Conservation (phyloP, 495 filamentous ascomycete species). For the Annulohypoxylon maeteangense region DNA sequence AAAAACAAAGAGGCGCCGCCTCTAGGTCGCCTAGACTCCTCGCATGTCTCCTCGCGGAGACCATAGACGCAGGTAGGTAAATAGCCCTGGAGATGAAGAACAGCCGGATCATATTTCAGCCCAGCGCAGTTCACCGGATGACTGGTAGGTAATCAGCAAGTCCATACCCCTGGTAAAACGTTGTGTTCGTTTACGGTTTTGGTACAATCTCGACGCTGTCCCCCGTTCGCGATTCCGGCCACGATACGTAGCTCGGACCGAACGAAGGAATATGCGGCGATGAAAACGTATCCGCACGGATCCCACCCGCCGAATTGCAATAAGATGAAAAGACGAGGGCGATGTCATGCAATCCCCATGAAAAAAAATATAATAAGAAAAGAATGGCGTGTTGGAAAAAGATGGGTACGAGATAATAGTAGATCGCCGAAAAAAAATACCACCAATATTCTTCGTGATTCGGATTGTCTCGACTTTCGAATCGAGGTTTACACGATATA, state of each 20-base stretch:
- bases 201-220: constrained; percentile 4
- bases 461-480: background rate
- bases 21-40: constrained; percentile 18
- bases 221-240: background rate
- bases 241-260: background rate
- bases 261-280: background rate
- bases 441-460: background rate
- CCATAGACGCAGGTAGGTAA: constrained; percentile 1
- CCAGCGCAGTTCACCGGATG: background rate
- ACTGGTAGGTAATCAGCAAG: background rate
- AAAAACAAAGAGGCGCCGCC: constrained; percentile 22
- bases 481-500: background rate
- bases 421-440: constrained; percentile 11
- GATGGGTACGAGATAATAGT: background rate
- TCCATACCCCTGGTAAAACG: constrained; percentile 9
- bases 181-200: constrained; percentile 9
- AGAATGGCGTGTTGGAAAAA: constrained; percentile 16
- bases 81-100: background rate
- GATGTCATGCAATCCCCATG: no score
- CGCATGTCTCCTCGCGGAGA: constrained; percentile 2
- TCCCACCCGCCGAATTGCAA: constrained; percentile 25
- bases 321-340: constrained; percentile 1
- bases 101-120: constrained; percentile 20
- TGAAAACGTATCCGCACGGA: constrained; percentile 39
- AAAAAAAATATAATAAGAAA: background rate